Conservation (phyloP, 2,329 filamentous ascomycete species). For the Pezicula rhizophila region DNA sequence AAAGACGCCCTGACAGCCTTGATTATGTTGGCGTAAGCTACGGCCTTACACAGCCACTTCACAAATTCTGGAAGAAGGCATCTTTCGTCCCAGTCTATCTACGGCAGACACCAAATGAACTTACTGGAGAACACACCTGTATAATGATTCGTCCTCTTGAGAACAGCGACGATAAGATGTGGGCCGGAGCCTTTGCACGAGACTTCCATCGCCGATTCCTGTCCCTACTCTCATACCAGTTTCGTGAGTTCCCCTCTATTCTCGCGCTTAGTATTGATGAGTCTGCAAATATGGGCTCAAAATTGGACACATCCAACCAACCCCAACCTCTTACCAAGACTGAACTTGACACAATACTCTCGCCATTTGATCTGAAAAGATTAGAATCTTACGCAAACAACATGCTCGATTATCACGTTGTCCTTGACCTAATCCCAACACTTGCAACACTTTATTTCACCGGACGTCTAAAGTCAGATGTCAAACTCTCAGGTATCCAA, state of each 20-base stretch:
- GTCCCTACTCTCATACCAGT: constrained; percentile 84
- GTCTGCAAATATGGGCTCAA: constrained; percentile 68
- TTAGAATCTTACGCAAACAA: constrained; percentile 94
- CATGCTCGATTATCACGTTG: constrained; percentile 95
- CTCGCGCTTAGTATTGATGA: constrained; percentile 85
- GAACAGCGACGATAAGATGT: constrained; percentile 62
- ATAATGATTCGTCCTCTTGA: constrained; percentile 88
- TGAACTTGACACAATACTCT: constrained; percentile 72
- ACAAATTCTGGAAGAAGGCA: constrained; percentile 94
- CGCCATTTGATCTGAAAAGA: constrained; percentile 90
- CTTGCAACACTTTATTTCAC: constrained; percentile 83
- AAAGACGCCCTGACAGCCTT: constrained; percentile 71
- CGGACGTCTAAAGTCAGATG: constrained; percentile 58
- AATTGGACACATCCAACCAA: constrained; percentile 52
- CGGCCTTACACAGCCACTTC: constrained; percentile 77
- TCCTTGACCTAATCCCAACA: constrained; percentile 82
- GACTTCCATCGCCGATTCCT: constrained; percentile 97
- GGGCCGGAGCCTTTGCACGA: constrained; percentile 78
- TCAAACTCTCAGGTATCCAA: constrained; percentile 77
- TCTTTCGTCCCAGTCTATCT: constrained; percentile 87
- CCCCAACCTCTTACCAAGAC: constrained; percentile 58
- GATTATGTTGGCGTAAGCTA: constrained; percentile 97
- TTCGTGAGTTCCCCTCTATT: constrained; percentile 72
- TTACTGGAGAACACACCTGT: constrained; percentile 95
- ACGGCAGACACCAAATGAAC: constrained; percentile 88